Conservation (phyloP, 2,329 filamentous ascomycete genomes). For the Hysterium pulicare region DNA sequence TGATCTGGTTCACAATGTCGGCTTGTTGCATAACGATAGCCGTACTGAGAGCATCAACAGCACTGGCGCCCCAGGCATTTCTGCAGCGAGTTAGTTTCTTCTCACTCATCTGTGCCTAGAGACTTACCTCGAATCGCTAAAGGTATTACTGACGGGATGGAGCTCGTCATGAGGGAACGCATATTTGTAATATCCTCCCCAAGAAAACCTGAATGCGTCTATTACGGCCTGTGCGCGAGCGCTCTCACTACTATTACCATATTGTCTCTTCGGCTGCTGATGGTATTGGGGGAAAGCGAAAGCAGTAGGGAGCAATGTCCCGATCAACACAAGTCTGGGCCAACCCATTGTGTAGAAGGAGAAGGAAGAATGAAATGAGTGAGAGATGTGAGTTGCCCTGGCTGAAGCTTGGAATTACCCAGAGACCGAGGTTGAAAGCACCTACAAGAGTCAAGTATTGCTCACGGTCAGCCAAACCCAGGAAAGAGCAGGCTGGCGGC, state of each 20-base stretch:
- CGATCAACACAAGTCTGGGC: neutral
- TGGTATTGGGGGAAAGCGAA: neutral
- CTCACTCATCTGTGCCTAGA: neutral
- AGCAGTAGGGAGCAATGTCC: neutral
- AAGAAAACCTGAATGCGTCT: constrained; percentile 31
- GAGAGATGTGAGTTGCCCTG: neutral
- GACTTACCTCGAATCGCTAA: constrained; percentile 65
- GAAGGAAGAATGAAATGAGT: neutral
- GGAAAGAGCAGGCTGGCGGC: neutral
- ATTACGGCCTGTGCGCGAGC: constrained; percentile 33
- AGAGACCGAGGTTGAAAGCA: neutral
- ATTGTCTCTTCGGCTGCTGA: neutral
- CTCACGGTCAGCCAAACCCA: neutral
- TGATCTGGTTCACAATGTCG: constrained; percentile 65
- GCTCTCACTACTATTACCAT: neutral
- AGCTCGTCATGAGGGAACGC: constrained; percentile 78
- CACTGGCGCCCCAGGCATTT: constrained; percentile 81
- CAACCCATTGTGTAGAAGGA: neutral
- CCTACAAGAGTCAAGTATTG: neutral
- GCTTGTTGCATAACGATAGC: constrained; percentile 72
- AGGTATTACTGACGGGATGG: constrained; percentile 62
- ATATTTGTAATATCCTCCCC: constrained; percentile 60
- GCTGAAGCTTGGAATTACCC: neutral
- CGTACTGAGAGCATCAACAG: constrained; percentile 76
- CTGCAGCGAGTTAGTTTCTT: constrained; percentile 42